Conservation (phyloP, 2,329 filamentous ascomycete species). For the Trichoderma asperellum region DNA sequence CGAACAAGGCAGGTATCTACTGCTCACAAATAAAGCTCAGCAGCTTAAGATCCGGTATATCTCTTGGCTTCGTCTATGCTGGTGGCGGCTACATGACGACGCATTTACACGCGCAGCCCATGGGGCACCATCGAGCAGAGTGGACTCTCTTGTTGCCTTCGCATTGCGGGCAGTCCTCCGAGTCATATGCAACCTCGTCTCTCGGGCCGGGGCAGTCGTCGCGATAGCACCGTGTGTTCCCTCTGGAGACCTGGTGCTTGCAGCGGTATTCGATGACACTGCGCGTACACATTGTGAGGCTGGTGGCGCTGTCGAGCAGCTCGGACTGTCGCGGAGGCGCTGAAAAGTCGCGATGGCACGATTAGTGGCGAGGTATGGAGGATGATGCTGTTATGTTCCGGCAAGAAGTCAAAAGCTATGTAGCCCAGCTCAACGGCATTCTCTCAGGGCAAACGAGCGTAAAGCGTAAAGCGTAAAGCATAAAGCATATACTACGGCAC, state of each 20-base stretch:
- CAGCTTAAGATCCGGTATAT: background rate
- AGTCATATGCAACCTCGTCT: slow-evolving; percentile 39
- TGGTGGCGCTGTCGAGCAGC: background rate
- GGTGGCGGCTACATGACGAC: slow-evolving; percentile 33
- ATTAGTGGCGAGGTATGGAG: background rate
- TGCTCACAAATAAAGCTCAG: background rate
- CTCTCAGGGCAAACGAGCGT: slow-evolving; percentile 15
- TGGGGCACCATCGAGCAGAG: slow-evolving; percentile 45
- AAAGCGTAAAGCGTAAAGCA: slow-evolving; percentile 8
- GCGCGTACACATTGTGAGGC: slow-evolving; percentile 41
- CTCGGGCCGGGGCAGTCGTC: slow-evolving; percentile 39
- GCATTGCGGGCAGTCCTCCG: slow-evolving; percentile 43
- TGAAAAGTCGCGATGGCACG: background rate
- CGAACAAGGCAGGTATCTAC: background rate
- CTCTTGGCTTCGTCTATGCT: background rate
- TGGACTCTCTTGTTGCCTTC: slow-evolving; percentile 38
- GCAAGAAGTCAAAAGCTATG: slow-evolving; percentile 1
- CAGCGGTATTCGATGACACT: slow-evolving; percentile 44
- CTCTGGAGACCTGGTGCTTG: slow-evolving; percentile 43
- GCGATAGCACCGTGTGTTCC: slow-evolving; percentile 43
- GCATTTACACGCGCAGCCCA: slow-evolving; percentile 38
- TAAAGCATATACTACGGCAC: slow-evolving; percentile 4
- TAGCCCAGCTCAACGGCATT: slow-evolving; percentile 5
- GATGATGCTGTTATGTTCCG: background rate
- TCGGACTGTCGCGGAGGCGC: slow-evolving; percentile 6